Base-by-base conservation (phyloP, 345 rosid species). In the Lepidium didymum region DNA sequence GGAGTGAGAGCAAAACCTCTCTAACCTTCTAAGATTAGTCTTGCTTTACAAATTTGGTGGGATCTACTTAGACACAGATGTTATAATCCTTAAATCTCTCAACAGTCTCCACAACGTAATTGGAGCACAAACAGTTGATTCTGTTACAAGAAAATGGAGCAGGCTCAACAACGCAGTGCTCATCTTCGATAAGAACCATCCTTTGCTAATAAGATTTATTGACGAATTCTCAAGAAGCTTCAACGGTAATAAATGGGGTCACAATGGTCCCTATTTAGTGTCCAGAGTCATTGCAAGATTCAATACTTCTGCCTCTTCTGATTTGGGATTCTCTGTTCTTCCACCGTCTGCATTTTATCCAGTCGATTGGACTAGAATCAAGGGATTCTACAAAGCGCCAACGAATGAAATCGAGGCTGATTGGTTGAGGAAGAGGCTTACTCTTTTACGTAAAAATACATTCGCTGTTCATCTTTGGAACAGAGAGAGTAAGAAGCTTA, bases 161-260 rank as follows among this genome's bases (percentile, higher is more conserved):
- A 80, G 97, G 35, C 77, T 93, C 61, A 93, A 90, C 74, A 93
- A 93, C 43, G 96, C 97, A 0, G 95, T 91, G 49, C 68, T 94
- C 76, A 69, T 85, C 31, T 91, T 91, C 53, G 97, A 91, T 33
- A 86, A 86, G 78, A 79, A 81, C 10, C 99, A 94, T 52, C 91
- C 95, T 6, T 68, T 94, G 37, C 77, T 94, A 43, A 72, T 68
- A 78, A 83, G 78, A 46, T 94, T 91, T 80, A 89, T 94, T 15
- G 70, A 89, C 68, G 96, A 94, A 72, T 94, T 89, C 70, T 82
- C 96, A 0, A 82, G 76, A 62, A 87, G 92, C 7, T 94, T 94
- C 50, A 79, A 94, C 75, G 97, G 97, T 12, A 88, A 80, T 78
- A 94, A 83, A 73, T 94, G 99, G 99, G 99, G 99, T 4, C 95